Percentiles rank a stretch among this genome's conserved stretches.
Evolutionary conservation across 2,329 filamentous ascomycete species (phyloP).

Genomic region (Zymoseptoria passerinii): DNA sequence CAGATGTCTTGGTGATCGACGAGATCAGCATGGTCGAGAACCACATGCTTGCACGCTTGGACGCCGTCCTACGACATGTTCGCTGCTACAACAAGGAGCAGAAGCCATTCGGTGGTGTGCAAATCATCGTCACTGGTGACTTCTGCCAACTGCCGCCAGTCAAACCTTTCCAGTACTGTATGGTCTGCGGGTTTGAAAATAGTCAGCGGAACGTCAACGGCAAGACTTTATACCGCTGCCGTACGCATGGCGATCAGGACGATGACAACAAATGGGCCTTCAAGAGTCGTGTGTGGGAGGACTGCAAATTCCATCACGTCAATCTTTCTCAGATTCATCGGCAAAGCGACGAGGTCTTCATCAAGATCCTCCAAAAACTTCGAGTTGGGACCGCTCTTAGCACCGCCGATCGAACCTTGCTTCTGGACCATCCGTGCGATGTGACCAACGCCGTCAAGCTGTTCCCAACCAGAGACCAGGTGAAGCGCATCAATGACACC

Average conservation of each 20-base stretch:
- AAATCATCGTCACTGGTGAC: constrained; percentile 35
- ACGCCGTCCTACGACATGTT: constrained; percentile 39
- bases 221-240: constrained; percentile 27
- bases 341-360: constrained; percentile 48
- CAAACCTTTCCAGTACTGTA: constrained; percentile 47
- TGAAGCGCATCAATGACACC: constrained; percentile 11
- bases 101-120: constrained; percentile 41
- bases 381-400: constrained; percentile 40
- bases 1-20: constrained; percentile 54
- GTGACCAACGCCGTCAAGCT: constrained; percentile 27
- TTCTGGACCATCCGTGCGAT: constrained; percentile 37
- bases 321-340: constrained; percentile 50
- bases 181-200: constrained; percentile 36
- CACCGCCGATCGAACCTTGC: constrained; percentile 31
- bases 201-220: constrained; percentile 21
- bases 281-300: constrained; percentile 45
- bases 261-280: constrained; percentile 56
- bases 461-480: constrained; percentile 20
- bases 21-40: constrained; percentile 60
- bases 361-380: constrained; percentile 48
- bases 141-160: constrained; percentile 55
- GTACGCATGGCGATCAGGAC: constrained; percentile 31
- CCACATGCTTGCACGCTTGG: constrained; percentile 45
- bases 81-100: constrained; percentile 11
- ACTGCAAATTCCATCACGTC: constrained; percentile 47